Base-by-base conservation (phyloP, 129 eudicot species). In the Escallonia rubra region DNA sequence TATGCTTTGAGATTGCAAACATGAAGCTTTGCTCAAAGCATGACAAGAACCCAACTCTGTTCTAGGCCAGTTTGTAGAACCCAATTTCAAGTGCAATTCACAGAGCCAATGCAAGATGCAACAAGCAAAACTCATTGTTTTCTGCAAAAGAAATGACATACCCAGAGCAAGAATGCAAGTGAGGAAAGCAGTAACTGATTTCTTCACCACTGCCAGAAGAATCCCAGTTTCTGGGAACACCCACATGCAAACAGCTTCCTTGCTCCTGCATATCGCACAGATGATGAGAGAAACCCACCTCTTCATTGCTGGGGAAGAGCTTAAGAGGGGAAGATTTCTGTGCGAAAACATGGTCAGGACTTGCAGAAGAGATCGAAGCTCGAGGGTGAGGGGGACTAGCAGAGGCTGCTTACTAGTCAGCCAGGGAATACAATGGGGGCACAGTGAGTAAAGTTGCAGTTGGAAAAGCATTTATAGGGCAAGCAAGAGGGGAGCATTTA, bases 151-250 rank as follows among this genome's bases (percentile, higher is more conserved):
- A 10, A 59, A 52, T 52, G 12, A 70, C 51, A 42, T 80, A 90
- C 97, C 95, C 14, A 87, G 43, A 65, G 86, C 79, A 10, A 85
- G 66, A 66, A 78, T 57, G 76, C 88, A 84, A 8, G 90, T 78
- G 52, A 74, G 44, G 16, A 76, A 34, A 76, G 74, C 83, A 40
- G 59, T 48, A 40, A 63, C 63, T 44, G 68, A 65, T 71, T 46
- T 73, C 72, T 78, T 64, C 55, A 84, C 6, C 43, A 61, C 51
- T 4, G 44, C 72, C 41, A 75, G 54, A 70, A 78, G 64, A 56
- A 65, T n/a, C 4, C 48, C 52, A 46, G 69, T 57, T 56, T 61
- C 63, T 16, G 58, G 3, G 23, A 48, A 59, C 14, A 53, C 71
- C 76, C 76, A 69, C 38, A 65, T 2, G 40, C 3, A 3, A 59